A percentile compares a stretch with the other conserved stretches of the same genome.
Conservation (phyloP, 1,284 basidiomycete genomes). For the Singerocomus inundabilis region DNA sequence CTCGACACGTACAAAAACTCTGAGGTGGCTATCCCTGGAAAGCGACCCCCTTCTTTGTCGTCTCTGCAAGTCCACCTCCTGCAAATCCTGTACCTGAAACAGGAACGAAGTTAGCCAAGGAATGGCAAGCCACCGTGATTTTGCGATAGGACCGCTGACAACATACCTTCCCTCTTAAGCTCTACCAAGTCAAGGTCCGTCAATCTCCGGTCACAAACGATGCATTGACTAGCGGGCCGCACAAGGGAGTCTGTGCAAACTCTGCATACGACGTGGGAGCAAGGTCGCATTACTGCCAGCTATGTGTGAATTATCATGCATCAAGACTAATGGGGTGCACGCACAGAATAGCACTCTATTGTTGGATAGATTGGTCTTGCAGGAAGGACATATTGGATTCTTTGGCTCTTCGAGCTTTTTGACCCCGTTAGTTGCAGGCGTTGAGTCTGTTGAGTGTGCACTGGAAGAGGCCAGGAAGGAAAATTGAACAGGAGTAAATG, state of each 20-base stretch:
- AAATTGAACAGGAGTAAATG: constrained; percentile 74
- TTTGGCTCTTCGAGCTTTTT: constrained; percentile 49
- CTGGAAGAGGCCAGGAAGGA: constrained; percentile 44
- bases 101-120: constrained; percentile 3
- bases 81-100: constrained; percentile 81
- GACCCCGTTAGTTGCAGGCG: constrained; percentile 38
- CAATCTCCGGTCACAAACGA: constrained; percentile 71
- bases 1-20: background rate
- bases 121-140: background rate
- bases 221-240: constrained; percentile 70
- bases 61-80: constrained; percentile 87
- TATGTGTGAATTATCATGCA: constrained; percentile 1
- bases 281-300: constrained; percentile 65
- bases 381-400: constrained; percentile 82
- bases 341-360: constrained; percentile 66
- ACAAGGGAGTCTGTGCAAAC: constrained; percentile 84
- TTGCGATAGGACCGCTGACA: background rate
- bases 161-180: constrained; percentile 76
- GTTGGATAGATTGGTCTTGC: constrained; percentile 84
- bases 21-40: constrained; percentile 62
- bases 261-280: constrained; percentile 85
- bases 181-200: constrained; percentile 71
- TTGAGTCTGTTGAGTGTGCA: constrained; percentile 42
- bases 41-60: constrained; percentile 66
- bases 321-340: constrained; percentile 31